Conservation (phyloP, 495 filamentous ascomycete genomes). For the Apodospora peruviana region DNA sequence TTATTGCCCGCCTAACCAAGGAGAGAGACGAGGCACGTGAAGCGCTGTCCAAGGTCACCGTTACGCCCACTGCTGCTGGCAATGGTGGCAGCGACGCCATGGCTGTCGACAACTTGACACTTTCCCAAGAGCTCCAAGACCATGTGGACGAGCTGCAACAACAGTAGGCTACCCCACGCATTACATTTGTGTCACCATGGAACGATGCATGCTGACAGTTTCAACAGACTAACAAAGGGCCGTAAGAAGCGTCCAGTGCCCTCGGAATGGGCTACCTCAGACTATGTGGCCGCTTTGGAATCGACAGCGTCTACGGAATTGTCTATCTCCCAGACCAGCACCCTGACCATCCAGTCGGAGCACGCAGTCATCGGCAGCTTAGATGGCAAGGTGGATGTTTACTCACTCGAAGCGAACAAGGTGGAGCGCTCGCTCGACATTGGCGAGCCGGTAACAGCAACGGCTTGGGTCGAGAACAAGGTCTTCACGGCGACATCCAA, state of each 20-base stretch:
- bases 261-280: constrained; percentile 73
- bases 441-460: constrained; percentile 67
- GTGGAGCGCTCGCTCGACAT: constrained; percentile 61
- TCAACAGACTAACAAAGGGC: constrained; percentile 66
- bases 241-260: constrained; percentile 85
- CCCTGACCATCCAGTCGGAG: constrained; percentile 65
- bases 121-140: constrained; percentile 66
- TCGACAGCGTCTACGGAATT: constrained; percentile 58
- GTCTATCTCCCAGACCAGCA: constrained; percentile 52
- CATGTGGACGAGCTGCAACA: constrained; percentile 75
- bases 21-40: constrained; percentile 92
- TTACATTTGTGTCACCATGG: background rate
- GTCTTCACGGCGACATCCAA: constrained; percentile 65
- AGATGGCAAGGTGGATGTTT: constrained; percentile 73
- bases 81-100: constrained; percentile 70
- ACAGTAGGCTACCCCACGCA: constrained; percentile 47
- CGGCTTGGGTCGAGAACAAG: constrained; percentile 68
- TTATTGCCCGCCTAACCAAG: constrained; percentile 80
- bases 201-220: constrained; percentile 9
- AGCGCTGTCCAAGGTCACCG: constrained; percentile 79
- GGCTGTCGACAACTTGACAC: constrained; percentile 72
- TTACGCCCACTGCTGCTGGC: constrained; percentile 49
- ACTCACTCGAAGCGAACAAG: constrained; percentile 66
- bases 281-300: constrained; percentile 64
- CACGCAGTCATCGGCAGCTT: constrained; percentile 74